Base-by-base conservation (phyloP, 139 green algal genomes). In the Ulvella scutata region DNA sequence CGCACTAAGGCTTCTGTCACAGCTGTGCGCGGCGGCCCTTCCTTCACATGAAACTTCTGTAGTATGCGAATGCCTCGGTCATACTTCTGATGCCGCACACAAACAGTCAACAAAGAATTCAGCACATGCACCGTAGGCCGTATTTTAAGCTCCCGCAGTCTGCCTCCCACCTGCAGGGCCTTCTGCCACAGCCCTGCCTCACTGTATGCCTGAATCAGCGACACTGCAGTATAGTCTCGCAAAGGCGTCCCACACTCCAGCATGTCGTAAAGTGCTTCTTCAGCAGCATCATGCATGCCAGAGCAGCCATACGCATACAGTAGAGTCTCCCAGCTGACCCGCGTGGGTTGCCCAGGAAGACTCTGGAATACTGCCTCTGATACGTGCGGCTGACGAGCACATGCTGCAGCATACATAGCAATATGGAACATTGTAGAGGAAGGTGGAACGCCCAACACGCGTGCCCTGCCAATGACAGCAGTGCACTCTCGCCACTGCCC, bases 181-280 rank as follows among this genome's bases (percentile, higher is more conserved):
- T 36, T 26, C 51, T 26, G 51, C 51, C 51, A 67, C 20, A 36
- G 9, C 9, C 51, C 51, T 6, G 51, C 51, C 51, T 67, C 51
- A 67, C 51, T 67, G 51, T 67, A 67, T 23, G 51, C 51, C 51
- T 67, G 51, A 67, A 67, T 67, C 20, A 67, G 17, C 51, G 51
- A n/a, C 6, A 67, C 51, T 7, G 51, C 51, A 23, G 33, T 26
- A 29, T 67, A 67, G 33, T 67, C 51, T 26, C 51, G 51, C 51
- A 67, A 26, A n/a, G 51, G 51, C 20, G 20, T 67, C 7, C 33
- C 33, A 26, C 17, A 9, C 7, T n/a, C 51, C 33, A 36, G 51
- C 51, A 67, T 67, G 4, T 67, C n/a, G n/a, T n/a, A n/a, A 6
- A 67, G 6, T 0, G 51, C 51, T 26, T n/a, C 51, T 26, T 67